Evolutionary conservation across 176 grass and related monocot genomes (phyloP), one percentile per base, ranked within the genome.

Genomic region (Oryza glaberrima): DNA sequence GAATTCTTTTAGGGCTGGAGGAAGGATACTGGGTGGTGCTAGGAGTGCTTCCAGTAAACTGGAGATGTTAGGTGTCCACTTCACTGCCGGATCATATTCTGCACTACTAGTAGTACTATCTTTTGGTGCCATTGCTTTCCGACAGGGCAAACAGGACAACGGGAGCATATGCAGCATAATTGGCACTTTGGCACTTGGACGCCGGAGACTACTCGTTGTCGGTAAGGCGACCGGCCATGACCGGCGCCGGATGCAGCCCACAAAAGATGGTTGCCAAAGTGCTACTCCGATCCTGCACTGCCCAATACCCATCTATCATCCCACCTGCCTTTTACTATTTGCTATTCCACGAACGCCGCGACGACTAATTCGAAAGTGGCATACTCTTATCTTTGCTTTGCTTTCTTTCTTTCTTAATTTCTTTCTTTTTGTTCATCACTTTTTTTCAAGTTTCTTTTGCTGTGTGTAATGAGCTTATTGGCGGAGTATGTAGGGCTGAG

Each of bases 291-390:
- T 73, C 68, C 58, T 49, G 19, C 84, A 65, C 71, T 17, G 2
- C 3, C 48, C 13, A 51, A 0, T 34, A 45, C 6, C 26, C 13
- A 48, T 28, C 30, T n/a, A 26, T 23, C 28, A 30, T 11, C 32
- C 20, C 26, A 13, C 23, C 15, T 19, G 14, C 10, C 45, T 75
- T 43, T 32, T 32, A 32, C 7, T 9, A 43, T 43, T 54, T 56
- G 52, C 68, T 81, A 67, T 80, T 32, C 35, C 77, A 81, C 46
- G 1, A 32, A 45, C n/a, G 6, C 60, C 67, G 79, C 13, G 44
- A 47, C 35, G 44, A 73, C 35, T 65, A 65, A 0, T 20, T 41
- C 44, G 43, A 66, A 79, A 79, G 67, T 15, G 25, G 56, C 44
- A 41, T 41, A 41, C 7, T 41, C 40, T 41, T 41, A 41, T 41